A percentile compares a stretch with the other conserved stretches of the same genome.
Evolutionary conservation across 164 flowering plant species (phyloP).

Genomic region (Platanus orientalis): DNA sequence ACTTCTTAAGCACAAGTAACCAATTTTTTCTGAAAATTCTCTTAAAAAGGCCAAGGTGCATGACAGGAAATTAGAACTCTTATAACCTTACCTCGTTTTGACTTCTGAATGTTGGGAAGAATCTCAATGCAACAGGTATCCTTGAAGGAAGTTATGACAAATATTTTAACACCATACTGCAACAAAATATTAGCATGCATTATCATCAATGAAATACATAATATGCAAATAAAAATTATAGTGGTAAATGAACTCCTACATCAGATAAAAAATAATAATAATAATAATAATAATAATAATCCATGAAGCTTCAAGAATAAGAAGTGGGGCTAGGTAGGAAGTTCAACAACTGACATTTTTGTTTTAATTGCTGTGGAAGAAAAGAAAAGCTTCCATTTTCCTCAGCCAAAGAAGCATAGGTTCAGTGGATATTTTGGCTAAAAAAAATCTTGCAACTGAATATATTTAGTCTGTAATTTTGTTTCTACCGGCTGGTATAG

Average conservation of each 20-base stretch:
- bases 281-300: neutral
- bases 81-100: constrained; percentile 42
- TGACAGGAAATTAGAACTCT: too few species aligned
- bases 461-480: too few species aligned
- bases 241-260: neutral
- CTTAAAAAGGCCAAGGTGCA: neutral
- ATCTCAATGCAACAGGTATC: constrained; percentile 69
- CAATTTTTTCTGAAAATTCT: neutral
- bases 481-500: too few species aligned
- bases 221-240: neutral
- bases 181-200: constrained; percentile 7
- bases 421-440: too few species aligned
- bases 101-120: constrained; percentile 43
- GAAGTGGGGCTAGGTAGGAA: too few species aligned
- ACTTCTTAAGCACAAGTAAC: too few species aligned
- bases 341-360: too few species aligned
- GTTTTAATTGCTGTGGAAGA: too few species aligned
- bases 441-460: too few species aligned
- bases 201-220: neutral
- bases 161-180: constrained; percentile 61
- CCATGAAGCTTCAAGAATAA: neutral
- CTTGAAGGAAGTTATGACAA: constrained; percentile 59
- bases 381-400: too few species aligned
- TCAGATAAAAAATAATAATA: neutral
- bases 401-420: too few species aligned